Conservation (phyloP, 352 stramenopile genomes). For the Albugo candida region DNA sequence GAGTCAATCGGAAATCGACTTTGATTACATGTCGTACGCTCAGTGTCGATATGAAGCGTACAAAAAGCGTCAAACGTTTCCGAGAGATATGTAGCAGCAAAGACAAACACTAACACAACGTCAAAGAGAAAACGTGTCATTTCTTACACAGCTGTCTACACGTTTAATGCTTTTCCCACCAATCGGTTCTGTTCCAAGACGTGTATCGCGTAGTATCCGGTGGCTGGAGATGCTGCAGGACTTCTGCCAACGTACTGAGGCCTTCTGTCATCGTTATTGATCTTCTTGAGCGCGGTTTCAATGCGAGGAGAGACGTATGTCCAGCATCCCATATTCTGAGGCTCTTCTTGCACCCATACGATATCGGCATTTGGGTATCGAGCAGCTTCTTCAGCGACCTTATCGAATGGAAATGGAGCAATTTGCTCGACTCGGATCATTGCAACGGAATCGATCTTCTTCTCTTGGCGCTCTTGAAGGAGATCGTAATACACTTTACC, state of each 20-base stretch:
- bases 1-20: slow-evolving; percentile 78
- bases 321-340: slow-evolving; percentile 94
- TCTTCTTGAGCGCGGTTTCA: slow-evolving; percentile 84
- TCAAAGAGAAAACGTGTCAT: too few species aligned
- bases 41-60: slow-evolving; percentile 51
- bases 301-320: slow-evolving; percentile 86
- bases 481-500: slow-evolving; percentile 98
- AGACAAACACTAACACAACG: too few species aligned
- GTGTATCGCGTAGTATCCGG: slow-evolving; percentile 89
- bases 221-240: slow-evolving; percentile 86
- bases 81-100: too few species aligned
- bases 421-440: slow-evolving; percentile 94
- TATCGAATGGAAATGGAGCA: slow-evolving; percentile 94
- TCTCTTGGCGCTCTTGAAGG: slow-evolving; percentile 72
- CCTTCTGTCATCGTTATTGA: slow-evolving; percentile 77
- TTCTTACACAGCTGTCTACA: slow-evolving; percentile 2
- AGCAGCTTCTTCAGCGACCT: slow-evolving; percentile 73
- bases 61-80: slow-evolving; percentile 16
- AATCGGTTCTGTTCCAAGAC: slow-evolving; percentile 86
- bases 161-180: slow-evolving; percentile 61
- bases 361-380: slow-evolving; percentile 88
- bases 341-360: slow-evolving; percentile 92
- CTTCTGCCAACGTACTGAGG: slow-evolving; percentile 85
- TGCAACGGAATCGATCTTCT: slow-evolving; percentile 62
- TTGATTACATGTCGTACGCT: slow-evolving; percentile 82